Percentiles rank a stretch among this genome's conserved stretches.
Evolutionary conservation across 768 basidiomycete species (phyloP).

Genomic region (Basidioascus undulatus): DNA sequence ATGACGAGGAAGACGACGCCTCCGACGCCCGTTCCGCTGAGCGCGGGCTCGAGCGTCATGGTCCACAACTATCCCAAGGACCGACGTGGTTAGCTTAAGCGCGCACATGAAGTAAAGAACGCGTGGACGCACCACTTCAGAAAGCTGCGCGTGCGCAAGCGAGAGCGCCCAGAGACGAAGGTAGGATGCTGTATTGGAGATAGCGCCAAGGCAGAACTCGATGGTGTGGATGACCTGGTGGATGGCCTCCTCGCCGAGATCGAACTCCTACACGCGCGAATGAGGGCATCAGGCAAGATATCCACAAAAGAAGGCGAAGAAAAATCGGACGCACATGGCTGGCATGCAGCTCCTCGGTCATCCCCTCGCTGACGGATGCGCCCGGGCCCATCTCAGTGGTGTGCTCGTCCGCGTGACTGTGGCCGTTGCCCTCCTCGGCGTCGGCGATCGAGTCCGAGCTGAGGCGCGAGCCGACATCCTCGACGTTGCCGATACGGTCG

Average conservation of each 20-base stretch:
- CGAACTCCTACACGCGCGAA: slow-evolving; percentile 59
- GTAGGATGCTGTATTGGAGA: slow-evolving; percentile 87
- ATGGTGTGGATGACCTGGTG: slow-evolving; percentile 98
- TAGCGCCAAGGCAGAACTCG: slow-evolving; percentile 96
- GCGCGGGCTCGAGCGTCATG: slow-evolving; percentile 43
- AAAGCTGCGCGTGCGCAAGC: slow-evolving; percentile 88
- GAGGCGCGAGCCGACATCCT: slow-evolving; percentile 12
- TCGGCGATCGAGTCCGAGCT: slow-evolving; percentile 21
- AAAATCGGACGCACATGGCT: slow-evolving; percentile 17
- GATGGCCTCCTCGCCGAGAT: slow-evolving; percentile 81
- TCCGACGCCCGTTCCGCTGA: slow-evolving; percentile 20
- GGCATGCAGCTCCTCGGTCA: slow-evolving; percentile 51
- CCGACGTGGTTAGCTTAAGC: background rate
- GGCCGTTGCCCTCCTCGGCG: slow-evolving; percentile 30
- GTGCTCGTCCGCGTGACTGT: slow-evolving; percentile 29
- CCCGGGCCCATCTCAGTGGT: slow-evolving; percentile 15
- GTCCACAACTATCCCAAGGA: slow-evolving; percentile 25
- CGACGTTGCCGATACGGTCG: slow-evolving; percentile 24
- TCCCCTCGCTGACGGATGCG: slow-evolving; percentile 33
- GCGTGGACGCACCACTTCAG: slow-evolving; percentile 32
- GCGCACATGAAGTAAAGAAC: background rate
- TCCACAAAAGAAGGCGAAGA: background rate
- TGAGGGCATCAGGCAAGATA: too few species aligned
- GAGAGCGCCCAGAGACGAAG: slow-evolving; percentile 50
- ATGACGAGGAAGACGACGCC: slow-evolving; percentile 35